Evolutionary conservation across 495 filamentous ascomycete genomes (phyloP), one percentile per base, ranked within the genome.

Genomic region (Neurospora tetrasperma): DNA sequence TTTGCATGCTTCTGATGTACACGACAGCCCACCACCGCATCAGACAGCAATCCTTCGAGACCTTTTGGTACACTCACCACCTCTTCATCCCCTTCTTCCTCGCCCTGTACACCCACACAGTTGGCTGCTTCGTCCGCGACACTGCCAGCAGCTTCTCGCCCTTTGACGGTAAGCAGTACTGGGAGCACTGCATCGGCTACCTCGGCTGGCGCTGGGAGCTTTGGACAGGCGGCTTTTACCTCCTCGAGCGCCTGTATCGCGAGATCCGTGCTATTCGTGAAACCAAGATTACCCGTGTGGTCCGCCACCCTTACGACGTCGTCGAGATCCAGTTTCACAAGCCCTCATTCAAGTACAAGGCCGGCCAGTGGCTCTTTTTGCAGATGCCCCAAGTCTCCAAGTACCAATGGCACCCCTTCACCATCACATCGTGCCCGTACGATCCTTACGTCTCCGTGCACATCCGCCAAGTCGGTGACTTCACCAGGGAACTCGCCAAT

Each of bases 1-100:
- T 98, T 10, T 99, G 96, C 87, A 98, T 99, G 96, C 85, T 99
- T 71, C 82, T 99, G 71, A 99, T 99, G 89, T 99, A 96, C 81
- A 99, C 96, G 23, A 97, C 96, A 9, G 91, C 96, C 5, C 96
- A 99, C 78, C 87, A 90, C 76, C 91, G 92, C 75, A 98, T 99
- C 76, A 92, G 96, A 70, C 93, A 98, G 79, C 96, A 99, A 78
- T 96, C 92, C 3, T 99, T 92, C 81, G 96, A 99, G 82, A 95
- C 95, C 1, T 99, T 99, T 79, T 98, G 95, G 96, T 99, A 99
- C 82, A 97, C 93, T 12, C 96, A 99, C 81, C 96, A 99, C 75
- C 88, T 99, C 11, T 98, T 98, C 79, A 91, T 99, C 74, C 94
- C 96, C 16, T 99, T 99, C 83, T 83, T 98, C 78, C 86, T 99